A percentile compares a stretch with the other conserved stretches of the same genome.
Conservation (phyloP, 345 rosid genomes). For the Arabidopsis thaliana region TAIR10.1 NC_003071.7:1297001-1297500, state of each 20-base stretch:
- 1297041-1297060: constrained; percentile 1
- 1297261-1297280: neutral
- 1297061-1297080: neutral
- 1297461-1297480: constrained; percentile 17
- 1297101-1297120: neutral
- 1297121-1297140: neutral
- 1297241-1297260: neutral
- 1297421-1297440: neutral
- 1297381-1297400: constrained; percentile 11
- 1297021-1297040: neutral
- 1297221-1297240: neutral
- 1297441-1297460: constrained; percentile 21
- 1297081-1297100: neutral
- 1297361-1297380: neutral
- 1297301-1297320: constrained; percentile 17
- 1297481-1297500: constrained; percentile 26
- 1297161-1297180: constrained; percentile 27
- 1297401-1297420: constrained; percentile 30
- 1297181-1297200: constrained; percentile 1
- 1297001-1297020: constrained; percentile 17
- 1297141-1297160: neutral
- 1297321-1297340: constrained; percentile 20
- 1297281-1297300: neutral
- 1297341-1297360: neutral
- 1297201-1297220: constrained; percentile 23